Conservation (phyloP, 2,329 filamentous ascomycete species). For the Curvularia verruculosa region DNA sequence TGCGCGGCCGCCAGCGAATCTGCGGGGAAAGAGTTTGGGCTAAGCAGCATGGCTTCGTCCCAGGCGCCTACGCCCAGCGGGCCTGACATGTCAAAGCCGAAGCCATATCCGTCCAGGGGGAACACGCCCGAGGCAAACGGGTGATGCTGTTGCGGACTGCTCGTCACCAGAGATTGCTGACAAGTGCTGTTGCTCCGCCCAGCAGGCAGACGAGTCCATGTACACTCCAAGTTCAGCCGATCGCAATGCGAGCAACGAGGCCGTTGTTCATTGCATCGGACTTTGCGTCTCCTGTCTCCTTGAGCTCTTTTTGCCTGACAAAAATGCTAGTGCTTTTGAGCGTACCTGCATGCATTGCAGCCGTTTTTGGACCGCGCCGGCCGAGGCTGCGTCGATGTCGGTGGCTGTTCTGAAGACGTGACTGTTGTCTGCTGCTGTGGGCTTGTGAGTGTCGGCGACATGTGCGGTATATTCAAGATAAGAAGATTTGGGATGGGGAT, state of each 20-base stretch:
- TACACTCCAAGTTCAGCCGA: background rate
- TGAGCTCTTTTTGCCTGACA: background rate
- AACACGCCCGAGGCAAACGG: background rate
- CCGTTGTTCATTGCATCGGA: background rate
- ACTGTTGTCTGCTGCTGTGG: background rate
- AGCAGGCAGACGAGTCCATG: background rate
- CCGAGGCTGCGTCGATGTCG: background rate
- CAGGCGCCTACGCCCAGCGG: background rate
- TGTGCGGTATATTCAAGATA: background rate
- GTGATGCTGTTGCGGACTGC: background rate
- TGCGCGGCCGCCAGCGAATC: background rate
- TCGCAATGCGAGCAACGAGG: background rate
- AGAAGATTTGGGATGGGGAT: background rate
- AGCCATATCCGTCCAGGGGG: background rate
- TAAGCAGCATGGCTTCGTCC: background rate
- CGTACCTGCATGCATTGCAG: background rate
- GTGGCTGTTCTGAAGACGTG: background rate
- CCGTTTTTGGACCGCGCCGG: background rate
- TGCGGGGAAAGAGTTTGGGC: background rate
- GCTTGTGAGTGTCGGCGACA: background rate
- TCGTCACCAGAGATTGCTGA: background rate
- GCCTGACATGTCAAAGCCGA: background rate
- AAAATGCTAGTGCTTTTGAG: background rate
- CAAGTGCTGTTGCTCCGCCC: background rate
- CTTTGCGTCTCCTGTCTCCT: background rate